Base-by-base conservation (phyloP, 306 rosid species). In the Ziziphus jujuba region DNA sequence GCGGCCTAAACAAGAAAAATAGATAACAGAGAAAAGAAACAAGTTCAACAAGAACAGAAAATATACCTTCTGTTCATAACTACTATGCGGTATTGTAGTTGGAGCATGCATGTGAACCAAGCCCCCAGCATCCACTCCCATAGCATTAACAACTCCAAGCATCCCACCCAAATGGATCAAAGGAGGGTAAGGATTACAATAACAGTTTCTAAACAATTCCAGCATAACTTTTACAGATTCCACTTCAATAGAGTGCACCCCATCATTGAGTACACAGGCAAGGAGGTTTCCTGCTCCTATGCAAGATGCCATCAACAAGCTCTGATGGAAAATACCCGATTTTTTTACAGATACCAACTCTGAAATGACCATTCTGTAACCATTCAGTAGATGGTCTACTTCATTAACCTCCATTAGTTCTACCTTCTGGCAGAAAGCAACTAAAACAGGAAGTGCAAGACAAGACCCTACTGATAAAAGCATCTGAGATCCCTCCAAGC, bases 281-380 rank as follows among this genome's bases (percentile, higher is more conserved):
- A 93, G 75, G 58, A 88, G 82, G 72, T 77, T 86, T 72, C 98
- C 97, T 20, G 95, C 93, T 79, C 98, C 98, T 64, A 80, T 63
- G 63, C 98, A 93, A 34, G 97, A 86, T 59, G 96, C 90, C 98
- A 88, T 84, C 80, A 93, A 47, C 78, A 93, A 80, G 72, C 88
- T 83, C 71, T 81, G 90, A 77, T 81, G 83, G 67, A 81, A 79
- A 70, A 75, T 66, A 43, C 79, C 78, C 66, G 87, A 84, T 70
- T 69, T 82, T 79, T 77, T 84, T 61, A 86, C 83, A 51, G 84
- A 74, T n/a, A 81, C 69, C 68, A 93, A 72, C 69, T 86, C 89
- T 66, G 91, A 86, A 76, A 93, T 83, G 52, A 86, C 71, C 79
- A 88, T 86, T 71, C 64, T 80, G 78, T 83, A 86, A 64, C 90